Evolutionary conservation across 352 stramenopile genomes (phyloP).

Genomic region (Phytophthora capsici): DNA sequence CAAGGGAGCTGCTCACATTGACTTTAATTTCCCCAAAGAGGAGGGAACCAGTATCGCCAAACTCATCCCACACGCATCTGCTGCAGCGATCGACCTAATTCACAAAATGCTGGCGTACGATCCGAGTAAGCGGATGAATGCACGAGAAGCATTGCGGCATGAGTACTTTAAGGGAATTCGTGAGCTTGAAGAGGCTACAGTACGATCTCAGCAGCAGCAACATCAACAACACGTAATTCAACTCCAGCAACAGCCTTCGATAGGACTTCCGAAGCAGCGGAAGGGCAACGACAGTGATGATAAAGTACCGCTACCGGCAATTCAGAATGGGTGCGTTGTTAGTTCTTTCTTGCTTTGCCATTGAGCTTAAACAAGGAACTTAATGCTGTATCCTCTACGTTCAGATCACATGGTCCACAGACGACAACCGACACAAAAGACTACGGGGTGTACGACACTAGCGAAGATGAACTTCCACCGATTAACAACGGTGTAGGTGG

Average conservation of each 20-base stretch:
- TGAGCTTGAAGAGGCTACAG: conserved; percentile 76
- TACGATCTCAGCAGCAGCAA: conserved; percentile 41
- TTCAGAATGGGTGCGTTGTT: conserved; percentile 49
- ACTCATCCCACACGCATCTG: conserved; percentile 89
- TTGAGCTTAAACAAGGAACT: not conserved
- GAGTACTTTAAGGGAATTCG: conserved; percentile 91
- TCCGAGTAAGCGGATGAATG: conserved; percentile 89
- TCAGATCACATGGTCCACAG: conserved; percentile 33
- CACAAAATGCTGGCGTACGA: conserved; percentile 91
- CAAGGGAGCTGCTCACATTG: conserved; percentile 91
- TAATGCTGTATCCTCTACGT: not conserved
- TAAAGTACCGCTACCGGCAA: conserved; percentile 57
- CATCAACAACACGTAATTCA: conserved; percentile 43
- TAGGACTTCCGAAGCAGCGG: conserved; percentile 44
- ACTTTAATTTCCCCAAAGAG: conserved; percentile 93
- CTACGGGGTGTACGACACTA: conserved; percentile 33
- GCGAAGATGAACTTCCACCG: conserved; percentile 56
- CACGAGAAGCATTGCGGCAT: conserved; percentile 89
- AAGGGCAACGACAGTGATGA: conserved; percentile 65
- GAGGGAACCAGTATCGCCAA: conserved; percentile 85
- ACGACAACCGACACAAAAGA: conserved; percentile 30
- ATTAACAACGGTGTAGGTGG: conserved; percentile 43
- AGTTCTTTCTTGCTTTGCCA: not conserved
- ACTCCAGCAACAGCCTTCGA: conserved; percentile 27
- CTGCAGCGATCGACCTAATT: conserved; percentile 89